These are phyloP conservation scores for Mortierella alpina DNA, from an alignment of 192 early-diverging fungal species.

Conservation along the genomic window DNA sequence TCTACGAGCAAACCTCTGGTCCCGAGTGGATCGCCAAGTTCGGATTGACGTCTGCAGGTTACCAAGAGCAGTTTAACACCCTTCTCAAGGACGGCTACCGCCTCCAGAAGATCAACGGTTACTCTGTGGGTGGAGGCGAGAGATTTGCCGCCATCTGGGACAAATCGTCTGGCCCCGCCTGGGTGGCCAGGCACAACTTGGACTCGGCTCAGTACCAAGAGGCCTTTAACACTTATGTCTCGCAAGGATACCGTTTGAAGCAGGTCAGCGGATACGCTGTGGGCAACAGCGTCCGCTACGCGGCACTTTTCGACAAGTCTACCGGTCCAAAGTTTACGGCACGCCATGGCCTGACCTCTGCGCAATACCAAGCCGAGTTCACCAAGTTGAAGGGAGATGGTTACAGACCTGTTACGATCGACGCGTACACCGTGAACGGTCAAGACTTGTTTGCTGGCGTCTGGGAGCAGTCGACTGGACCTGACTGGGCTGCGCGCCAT, in stretches of 20 bases:
- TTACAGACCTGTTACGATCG: neutral
- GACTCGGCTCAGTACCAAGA: neutral
- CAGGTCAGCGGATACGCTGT: conserved; percentile 1
- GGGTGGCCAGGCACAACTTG: neutral
- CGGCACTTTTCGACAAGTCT: neutral
- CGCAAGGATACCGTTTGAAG: neutral
- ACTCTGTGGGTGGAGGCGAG: neutral
- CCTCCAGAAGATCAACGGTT: neutral
- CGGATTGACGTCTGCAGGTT: neutral
- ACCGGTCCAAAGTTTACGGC: neutral
- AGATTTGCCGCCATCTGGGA: conserved; percentile 1
- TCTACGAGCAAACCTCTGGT: neutral
- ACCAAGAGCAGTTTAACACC: neutral
- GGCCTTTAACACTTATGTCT: neutral
- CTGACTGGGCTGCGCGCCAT: neutral
- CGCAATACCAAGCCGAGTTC: neutral
- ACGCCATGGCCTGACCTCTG: neutral
- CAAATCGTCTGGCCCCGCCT: neutral
- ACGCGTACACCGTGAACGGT: neutral
- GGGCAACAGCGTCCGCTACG: neutral
- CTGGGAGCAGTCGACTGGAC: conserved; percentile 1
- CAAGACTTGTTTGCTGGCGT: neutral
- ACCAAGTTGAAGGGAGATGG: neutral
- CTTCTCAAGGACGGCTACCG: neutral
- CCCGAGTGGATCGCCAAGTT: neutral